Percentiles rank a stretch among this genome's conserved stretches.
Conservation (phyloP, 495 filamentous ascomycete genomes). For the Podospora comata region DNA sequence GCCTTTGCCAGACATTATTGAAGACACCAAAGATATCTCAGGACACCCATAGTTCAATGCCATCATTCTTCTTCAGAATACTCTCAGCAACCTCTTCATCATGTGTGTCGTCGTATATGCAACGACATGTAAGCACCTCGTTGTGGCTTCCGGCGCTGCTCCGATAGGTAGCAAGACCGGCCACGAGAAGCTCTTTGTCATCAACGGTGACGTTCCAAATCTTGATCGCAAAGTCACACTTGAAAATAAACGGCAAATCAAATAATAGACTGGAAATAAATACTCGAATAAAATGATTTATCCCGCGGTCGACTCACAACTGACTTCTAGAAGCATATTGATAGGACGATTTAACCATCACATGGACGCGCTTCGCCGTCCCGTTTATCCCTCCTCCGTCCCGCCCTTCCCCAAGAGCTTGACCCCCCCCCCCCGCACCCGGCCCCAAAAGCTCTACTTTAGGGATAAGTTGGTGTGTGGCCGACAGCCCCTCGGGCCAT, state of each 20-base stretch:
- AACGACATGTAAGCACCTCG: constrained; percentile 1
- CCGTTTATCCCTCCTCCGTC: background rate
- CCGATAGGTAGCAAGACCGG: background rate
- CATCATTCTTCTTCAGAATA: too few species aligned
- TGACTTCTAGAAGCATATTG: background rate
- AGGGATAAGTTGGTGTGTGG: constrained; percentile 13
- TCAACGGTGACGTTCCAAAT: background rate
- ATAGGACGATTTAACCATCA: constrained; percentile 3
- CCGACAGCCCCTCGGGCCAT: constrained; percentile 6
- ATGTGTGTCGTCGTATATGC: background rate
- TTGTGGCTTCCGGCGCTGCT: background rate
- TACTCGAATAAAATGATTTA: background rate
- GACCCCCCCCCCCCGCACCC: background rate
- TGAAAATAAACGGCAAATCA: background rate
- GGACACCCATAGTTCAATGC: too few species aligned
- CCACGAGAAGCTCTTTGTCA: background rate
- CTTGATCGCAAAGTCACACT: background rate
- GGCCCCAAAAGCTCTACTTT: constrained; percentile 1
- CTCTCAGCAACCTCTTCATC: background rate
- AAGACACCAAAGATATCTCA: background rate
- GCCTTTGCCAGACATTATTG: background rate
- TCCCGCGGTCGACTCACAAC: background rate
- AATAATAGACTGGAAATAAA: background rate
- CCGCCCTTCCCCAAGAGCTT: background rate
- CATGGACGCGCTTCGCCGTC: constrained; percentile 5